These are phyloP conservation scores for Marasmius tenuissimus DNA, from an alignment of 1,284 basidiomycete species.

Conservation along the genomic window DNA sequence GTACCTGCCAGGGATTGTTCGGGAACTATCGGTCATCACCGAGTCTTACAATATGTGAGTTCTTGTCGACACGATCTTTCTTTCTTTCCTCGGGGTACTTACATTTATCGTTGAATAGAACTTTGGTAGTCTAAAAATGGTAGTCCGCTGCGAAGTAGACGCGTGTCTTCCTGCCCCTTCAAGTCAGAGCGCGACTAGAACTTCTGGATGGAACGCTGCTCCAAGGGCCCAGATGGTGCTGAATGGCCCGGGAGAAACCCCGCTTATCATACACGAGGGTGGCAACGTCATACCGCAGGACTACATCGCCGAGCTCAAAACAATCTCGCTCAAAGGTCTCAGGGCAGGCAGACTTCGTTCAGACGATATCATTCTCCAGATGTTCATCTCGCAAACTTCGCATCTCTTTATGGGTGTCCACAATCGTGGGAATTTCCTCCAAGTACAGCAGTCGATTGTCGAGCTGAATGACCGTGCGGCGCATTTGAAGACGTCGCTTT, in stretches of 20 bases:
- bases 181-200: constrained; percentile 2
- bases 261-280: constrained; percentile 36
- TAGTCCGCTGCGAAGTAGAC: constrained; percentile 52
- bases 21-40: constrained; percentile 45
- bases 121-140: constrained; percentile 45
- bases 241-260: not conserved
- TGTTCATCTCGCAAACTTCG: constrained; percentile 56
- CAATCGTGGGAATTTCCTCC: constrained; percentile 41
- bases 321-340: constrained; percentile 34
- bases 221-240: not conserved
- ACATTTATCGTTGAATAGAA: constrained; percentile 28
- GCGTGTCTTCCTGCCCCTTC: constrained; percentile 32
- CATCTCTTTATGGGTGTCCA: constrained; percentile 52
- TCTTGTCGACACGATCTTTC: not conserved
- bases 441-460: constrained; percentile 41
- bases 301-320: constrained; percentile 47
- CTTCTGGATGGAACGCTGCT: not conserved
- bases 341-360: constrained; percentile 34
- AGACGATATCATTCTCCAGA: constrained; percentile 48
- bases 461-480: constrained; percentile 31
- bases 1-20: constrained; percentile 39
- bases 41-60: constrained; percentile 51
- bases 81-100: not conserved
- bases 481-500: constrained; percentile 32
- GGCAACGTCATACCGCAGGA: constrained; percentile 42